Base-by-base conservation (phyloP, 179 eudicot genomes). In the Spinacia oleracea region DNA sequence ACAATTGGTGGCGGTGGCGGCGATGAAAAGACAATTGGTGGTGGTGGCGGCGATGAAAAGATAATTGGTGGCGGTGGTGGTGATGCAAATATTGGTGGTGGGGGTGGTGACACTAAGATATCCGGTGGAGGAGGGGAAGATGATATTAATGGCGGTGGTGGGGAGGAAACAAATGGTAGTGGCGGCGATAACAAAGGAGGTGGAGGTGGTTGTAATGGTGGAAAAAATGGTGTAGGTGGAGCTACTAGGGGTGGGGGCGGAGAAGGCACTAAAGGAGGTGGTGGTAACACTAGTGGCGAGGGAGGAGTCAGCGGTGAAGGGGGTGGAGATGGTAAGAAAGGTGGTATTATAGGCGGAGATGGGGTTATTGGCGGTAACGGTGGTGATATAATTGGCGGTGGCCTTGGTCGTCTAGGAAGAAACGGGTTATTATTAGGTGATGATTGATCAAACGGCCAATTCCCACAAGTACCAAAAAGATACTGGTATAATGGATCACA, bases 401-500 rank as follows among this genome's bases (percentile, higher is more conserved):
- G 83, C 43, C 81, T 80, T 27, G 76, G 81, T 65, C 75, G 81
- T 65, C 75, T 73, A 14, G 80, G 86, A 14, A 65, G 27, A 69
- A 83, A 83, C 1, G 86, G 86, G 51, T 83, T 75, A 62, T 83
- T 75, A 62, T 73, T 65, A 12, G 83, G 79, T 21, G 81, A 80
- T 32, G 81, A 77, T 29, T 23, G 79, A 31, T 62, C 16, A 71
- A 80, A 83, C 0, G 86, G 81, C 83, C 86, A 83, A 50, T 68
- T n/a, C 18, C 86, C 86, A 73, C 86, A 80, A 2, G 35, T 80
- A 31, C 43, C 73, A 74, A 80, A 80, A 9, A 83, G 79, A 77
- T 67, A 83, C 27, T 80, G 81, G 56, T 83, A 83, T 1, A 83
- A 46, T 3, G 86, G 86, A 83, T 83, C 86, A 73, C 83, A 80